Base-by-base conservation (phyloP, 805 yeast genomes). In the Blastobotrys americana region DNA sequence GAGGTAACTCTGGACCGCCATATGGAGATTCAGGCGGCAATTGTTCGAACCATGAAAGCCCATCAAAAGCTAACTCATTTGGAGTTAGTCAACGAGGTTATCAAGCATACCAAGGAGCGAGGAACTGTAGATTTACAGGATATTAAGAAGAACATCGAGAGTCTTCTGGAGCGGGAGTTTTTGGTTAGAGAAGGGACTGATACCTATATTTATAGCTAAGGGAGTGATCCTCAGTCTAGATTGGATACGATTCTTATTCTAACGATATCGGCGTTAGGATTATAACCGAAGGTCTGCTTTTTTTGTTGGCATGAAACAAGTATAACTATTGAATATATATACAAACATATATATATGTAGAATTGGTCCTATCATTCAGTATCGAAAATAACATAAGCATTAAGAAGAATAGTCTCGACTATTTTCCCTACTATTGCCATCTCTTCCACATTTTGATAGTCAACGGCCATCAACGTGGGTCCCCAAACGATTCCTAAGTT, bases 401-500 rank as follows among this genome's bases (percentile, higher is more conserved):
- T 87, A 47, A 73, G 64, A 65, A 90, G 78, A 57, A 93, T 74
- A 48, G 88, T 90, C 60, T 89, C 96, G 54, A 93, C 77, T 3
- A 87, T 84, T 46, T 75, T 74, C 37, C 85, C 82, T 63, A 84
- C 86, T 52, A 74, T 78, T 44, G 82, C 81, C 68, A 84, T 77
- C 56, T 80, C 96, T 51, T 80, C 84, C 48, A 78, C 81, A 57
- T 73, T 69, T 19, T 76, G 74, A 46, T 76, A 77, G 54, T 78
- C 84, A 39, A 80, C 77, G 16, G 81, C 75, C 61, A 93, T 73
- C 42, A 93, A 66, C 2, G 85, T 84, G 16, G 96, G 95, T 0
- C 97, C 96, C 98, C 98, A 93, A 33, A 90, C 88, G 34, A 86
- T 85, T 39, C 95, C 85, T 55, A 93, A 64, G 48, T 84, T 82